Percentiles rank a stretch among this genome's conserved stretches.
phyloP scores from a whole-genome alignment of 179 eudicot genomes.

The Gypsophila paniculata region DNA sequence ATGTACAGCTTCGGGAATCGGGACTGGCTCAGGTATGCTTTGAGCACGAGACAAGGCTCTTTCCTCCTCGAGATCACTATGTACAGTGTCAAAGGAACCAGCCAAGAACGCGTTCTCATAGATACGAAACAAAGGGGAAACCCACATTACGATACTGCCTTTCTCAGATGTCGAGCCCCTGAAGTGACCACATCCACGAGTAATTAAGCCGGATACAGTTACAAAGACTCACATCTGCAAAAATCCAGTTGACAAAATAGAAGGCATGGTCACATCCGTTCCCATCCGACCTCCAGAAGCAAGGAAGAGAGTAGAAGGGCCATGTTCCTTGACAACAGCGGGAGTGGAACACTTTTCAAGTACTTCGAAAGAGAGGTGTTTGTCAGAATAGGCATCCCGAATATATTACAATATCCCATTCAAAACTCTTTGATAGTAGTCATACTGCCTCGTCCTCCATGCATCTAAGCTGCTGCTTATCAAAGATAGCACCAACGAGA shows the following conservation, averaged over 20 bases:
- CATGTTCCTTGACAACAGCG: slow-evolving; percentile 10
- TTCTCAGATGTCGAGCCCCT: slow-evolving; percentile 8
- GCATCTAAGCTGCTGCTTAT: slow-evolving; percentile 99
- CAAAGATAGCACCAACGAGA: slow-evolving; percentile 91
- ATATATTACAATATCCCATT: slow-evolving; percentile 78
- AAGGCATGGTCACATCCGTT: slow-evolving; percentile 1
- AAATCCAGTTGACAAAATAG: not conserved
- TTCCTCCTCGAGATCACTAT: slow-evolving; percentile 19
- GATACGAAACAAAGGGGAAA: slow-evolving; percentile 20
- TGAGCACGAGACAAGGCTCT: slow-evolving; percentile 15
- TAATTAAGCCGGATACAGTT: slow-evolving; percentile 14
- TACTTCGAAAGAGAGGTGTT: not conserved
- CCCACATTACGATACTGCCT: slow-evolving; percentile 6
- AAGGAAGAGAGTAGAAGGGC: slow-evolving; percentile 7
- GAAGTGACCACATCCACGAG: slow-evolving; percentile 12
- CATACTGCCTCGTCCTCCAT: slow-evolving; percentile 96
- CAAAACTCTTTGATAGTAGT: slow-evolving; percentile 86
- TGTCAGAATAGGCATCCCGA: not conserved
- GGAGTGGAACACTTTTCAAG: slow-evolving; percentile 12
- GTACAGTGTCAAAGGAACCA: slow-evolving; percentile 10
- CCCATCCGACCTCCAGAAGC: slow-evolving; percentile 12
- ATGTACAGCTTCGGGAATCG: slow-evolving; percentile 27
- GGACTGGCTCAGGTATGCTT: slow-evolving; percentile 12
- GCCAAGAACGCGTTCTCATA: slow-evolving; percentile 19
- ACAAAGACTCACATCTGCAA: slow-evolving; percentile 24